Evolutionary conservation across 257 asterid genomes (phyloP), one percentile per base, ranked within the genome.

Genomic region (Anisodus acutangulus): DNA sequence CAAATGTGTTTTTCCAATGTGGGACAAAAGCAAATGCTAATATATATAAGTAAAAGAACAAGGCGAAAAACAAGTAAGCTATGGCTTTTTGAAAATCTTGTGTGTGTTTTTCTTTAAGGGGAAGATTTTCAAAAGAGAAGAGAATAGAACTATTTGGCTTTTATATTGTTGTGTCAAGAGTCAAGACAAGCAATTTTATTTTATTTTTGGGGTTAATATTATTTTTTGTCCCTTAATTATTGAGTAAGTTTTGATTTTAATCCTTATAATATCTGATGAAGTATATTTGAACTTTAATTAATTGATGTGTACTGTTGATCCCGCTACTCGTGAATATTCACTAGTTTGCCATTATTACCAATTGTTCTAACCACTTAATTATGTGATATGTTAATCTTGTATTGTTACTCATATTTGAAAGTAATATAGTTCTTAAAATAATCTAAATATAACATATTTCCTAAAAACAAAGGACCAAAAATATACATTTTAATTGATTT

Each of bases 41-140:
- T 26, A 59, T 35, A 31, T n/a, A 79, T 80, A 57, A 13, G 72
- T n/a, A 62, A 41, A 80, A 41, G 37, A 58, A 15, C 16, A 76
- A 51, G 5, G 17, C 10, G 47, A 51, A 43, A 8, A 72, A 39
- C 45, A 67, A 15, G n/a, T 19, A 43, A 81, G 47, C 83, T 31
- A 43, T 67, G 47, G 17, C 19, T 31, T 81, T 86, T 87, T 84
- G 89, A 87, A 79, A 17, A 45, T 22, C 41, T 53, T 49, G 63
- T 76, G 58, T 72, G 54, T 39, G 12, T 19, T 72, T 81, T 83
- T 58, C 79, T 82, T 64, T 8, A 51, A 83, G 71, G 53, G 82
- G 26, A 49, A 45, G 49, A 49, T 22, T 84, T 82, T 31, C 83
- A 79, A 86, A 88, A 54, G 68, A 74, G 11, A 78, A 80, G 55